Evolutionary conservation across 345 rosid genomes (phyloP), one percentile per base, ranked within the genome.

Genomic region (Moricandia arvensis): DNA sequence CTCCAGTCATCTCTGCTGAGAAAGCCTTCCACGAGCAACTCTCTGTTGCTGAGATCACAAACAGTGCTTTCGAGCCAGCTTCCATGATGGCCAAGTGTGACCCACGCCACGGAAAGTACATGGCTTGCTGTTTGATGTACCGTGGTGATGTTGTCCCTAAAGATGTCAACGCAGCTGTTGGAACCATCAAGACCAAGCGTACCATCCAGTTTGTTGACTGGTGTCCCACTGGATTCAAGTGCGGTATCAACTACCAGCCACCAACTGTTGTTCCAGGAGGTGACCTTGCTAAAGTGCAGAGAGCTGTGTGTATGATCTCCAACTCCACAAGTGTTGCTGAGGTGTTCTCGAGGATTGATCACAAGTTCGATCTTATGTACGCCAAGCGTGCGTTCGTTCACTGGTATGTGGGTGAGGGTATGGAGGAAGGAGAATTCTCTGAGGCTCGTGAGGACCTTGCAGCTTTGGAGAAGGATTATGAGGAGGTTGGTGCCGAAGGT

Each of bases 321-420:
- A 87, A 89, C 87, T 84, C 87, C 6, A 89, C 94, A 30, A 83
- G 86, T 51, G 94, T 87, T 0, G 94, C 91, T 1, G 94, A 89
- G 83, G 94, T 89, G 63, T 89, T 89, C 82, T 83, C 87, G 0
- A 85, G 91, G 51, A 89, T 89, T 34, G 94, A 87, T 54, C 90
- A 86, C 81, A 89, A 89, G 82, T 89, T 87, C 0, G 91, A 89
- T 68, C 88, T 89, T 33, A 89, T 89, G 93, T 89, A 87, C 26
- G 87, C 91, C 0, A 89, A 89, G 75, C 85, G 90, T 66, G 94
- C 91, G 24, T 89, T 89, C 0, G 91, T 89, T 4, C 94, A 86
- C 75, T 89, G 91, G 94, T 89, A 89, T 0, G 91, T 89, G 1
- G 93, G 93, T 64, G 93, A 89, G 82, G 93, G 93, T 51, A 89